phyloP scores from a whole-genome alignment of 2,329 filamentous ascomycete genomes.

The Pezicula neosporulosa region DNA sequence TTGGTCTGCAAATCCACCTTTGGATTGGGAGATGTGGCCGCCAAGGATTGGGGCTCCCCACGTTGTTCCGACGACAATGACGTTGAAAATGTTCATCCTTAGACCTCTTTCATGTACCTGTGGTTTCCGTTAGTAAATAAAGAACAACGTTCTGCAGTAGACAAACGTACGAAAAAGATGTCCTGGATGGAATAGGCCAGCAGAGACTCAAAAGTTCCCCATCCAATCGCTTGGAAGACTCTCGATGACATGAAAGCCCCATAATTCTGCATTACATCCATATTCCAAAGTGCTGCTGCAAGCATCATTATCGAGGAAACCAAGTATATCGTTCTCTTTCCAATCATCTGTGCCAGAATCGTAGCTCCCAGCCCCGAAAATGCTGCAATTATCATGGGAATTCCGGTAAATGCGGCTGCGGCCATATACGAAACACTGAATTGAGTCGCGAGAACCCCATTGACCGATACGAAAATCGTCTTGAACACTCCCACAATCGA shows the following conservation, averaged over 20 bases:
- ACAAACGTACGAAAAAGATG: conserved; percentile 48
- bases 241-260: conserved; percentile 48
- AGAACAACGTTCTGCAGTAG: background rate
- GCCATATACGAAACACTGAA: conserved; percentile 44
- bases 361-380: conserved; percentile 40
- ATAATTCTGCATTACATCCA: conserved; percentile 36
- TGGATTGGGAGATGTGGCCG: conserved; percentile 41
- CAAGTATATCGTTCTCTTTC: conserved; percentile 52
- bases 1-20: conserved; percentile 40
- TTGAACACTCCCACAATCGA: conserved; percentile 49
- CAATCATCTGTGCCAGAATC: conserved; percentile 42
- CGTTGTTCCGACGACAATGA: conserved; percentile 41
- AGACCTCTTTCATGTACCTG: conserved; percentile 50
- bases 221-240: conserved; percentile 53
- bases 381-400: conserved; percentile 48
- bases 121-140: conserved; percentile 19
- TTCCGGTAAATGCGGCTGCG: conserved; percentile 47
- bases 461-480: conserved; percentile 48
- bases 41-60: conserved; percentile 54
- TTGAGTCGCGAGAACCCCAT: conserved; percentile 38
- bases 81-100: conserved; percentile 42
- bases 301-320: conserved; percentile 42
- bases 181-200: conserved; percentile 51
- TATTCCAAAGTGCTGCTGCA: conserved; percentile 48
- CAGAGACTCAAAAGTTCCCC: conserved; percentile 55